These are phyloP conservation scores for Graphilbum sp. DNA, from an alignment of 2,329 filamentous ascomycete genomes.

Conservation along the genomic window DNA sequence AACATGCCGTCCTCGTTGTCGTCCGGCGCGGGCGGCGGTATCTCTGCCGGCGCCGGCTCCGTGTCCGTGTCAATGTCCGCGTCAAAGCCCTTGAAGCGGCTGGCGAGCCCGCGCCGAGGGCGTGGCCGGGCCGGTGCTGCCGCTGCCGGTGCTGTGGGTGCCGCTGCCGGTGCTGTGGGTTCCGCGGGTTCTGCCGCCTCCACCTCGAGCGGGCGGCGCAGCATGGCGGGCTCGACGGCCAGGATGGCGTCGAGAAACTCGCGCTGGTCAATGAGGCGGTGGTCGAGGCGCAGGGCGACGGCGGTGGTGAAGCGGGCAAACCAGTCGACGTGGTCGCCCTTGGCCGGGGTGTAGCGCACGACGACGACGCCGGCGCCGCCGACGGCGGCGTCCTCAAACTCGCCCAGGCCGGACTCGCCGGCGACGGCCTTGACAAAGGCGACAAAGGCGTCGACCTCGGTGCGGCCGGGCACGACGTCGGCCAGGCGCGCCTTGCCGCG, in stretches of 20 bases:
- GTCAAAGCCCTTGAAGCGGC: constrained; percentile 61
- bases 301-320: constrained; percentile 50
- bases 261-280: constrained; percentile 72
- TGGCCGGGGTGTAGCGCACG: constrained; percentile 51
- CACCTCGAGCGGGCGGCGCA: constrained; percentile 52
- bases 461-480: constrained; percentile 43
- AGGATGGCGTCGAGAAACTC: constrained; percentile 87
- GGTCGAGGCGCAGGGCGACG: constrained; percentile 57
- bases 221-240: constrained; percentile 54
- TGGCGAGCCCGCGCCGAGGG: constrained; percentile 10
- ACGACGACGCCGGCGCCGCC: constrained; percentile 60
- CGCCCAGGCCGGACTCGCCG: constrained; percentile 54
- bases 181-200: constrained; percentile 18
- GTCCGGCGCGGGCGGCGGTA: neutral
- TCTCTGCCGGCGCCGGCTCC: neutral
- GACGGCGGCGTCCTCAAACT: constrained; percentile 41
- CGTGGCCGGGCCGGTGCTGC: constrained; percentile 1
- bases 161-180: too few relatives aligned
- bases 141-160: too few relatives aligned
- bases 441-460: constrained; percentile 59
- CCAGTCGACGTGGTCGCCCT: constrained; percentile 44
- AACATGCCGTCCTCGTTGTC: constrained; percentile 27
- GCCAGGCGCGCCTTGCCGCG: constrained; percentile 66
- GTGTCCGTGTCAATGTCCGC: constrained; percentile 23
- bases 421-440: constrained; percentile 59